Base-by-base conservation (phyloP, 169 alveolate species). In the Babesia sp. region DNA sequence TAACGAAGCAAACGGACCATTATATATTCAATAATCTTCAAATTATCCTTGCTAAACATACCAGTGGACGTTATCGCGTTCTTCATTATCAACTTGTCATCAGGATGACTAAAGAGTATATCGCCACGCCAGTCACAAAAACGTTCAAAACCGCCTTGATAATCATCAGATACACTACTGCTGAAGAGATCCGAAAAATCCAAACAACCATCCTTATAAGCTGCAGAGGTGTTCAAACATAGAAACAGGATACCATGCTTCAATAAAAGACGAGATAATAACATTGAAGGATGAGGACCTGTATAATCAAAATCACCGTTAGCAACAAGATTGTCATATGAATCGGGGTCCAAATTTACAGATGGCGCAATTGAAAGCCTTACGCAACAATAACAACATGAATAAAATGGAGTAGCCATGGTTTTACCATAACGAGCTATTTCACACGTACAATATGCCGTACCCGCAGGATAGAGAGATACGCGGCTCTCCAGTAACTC, bases 181-280 rank as follows among this genome's bases (percentile, higher is more conserved):
- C 5, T 6, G 37, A 34, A 18, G 48, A 34, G 22, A 7, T 39
- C 37, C 9, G 18, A 24, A 12, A 41, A 1, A 12, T 2, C 48
- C 16, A 3, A 14, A 4, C 61, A 44, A 3, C 9, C 20, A 16
- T 64, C 74, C 34, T 50, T 45, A 61, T 46, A 36, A 8, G 46
- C 28, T 2, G 22, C 74, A 11, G 74, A 64, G 0, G 48, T 34
- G 39, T 79, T 44, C 48, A 79, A 29, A 41, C 77, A 64, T 29
- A 79, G 60, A 20, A 70, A 66, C 36, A 71, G 37, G 11, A 57
- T 31, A 3, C 87, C 87, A 34, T 79, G 87, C 71, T 79, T 79
- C 37, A 79, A 44, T 55, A 79, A 60, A 16, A 79, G 51, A 3
- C 83, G 70, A 36, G 73, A 71, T 3, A 79, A 44, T 20, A 79